Percentiles rank a stretch among this genome's conserved stretches.
phyloP scores from a whole-genome alignment of 2,329 filamentous ascomycete genomes.

The Claviceps maximensis region DNA sequence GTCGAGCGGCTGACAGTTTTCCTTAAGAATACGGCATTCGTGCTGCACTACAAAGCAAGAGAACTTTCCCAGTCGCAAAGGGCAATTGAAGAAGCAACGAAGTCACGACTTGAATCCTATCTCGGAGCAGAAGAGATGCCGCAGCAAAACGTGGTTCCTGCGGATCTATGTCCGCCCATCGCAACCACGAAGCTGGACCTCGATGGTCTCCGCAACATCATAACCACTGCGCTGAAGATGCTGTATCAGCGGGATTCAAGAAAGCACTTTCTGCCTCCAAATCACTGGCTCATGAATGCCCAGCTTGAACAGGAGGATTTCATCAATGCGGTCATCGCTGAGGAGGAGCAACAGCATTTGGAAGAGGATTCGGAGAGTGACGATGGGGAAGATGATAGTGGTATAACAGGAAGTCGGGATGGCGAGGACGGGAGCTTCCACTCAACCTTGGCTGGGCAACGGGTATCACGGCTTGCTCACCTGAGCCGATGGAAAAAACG shows the following conservation, averaged over 20 bases:
- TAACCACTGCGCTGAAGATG: conserved; percentile 71
- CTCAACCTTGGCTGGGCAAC: conserved; percentile 36
- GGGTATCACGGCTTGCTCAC: conserved; percentile 48
- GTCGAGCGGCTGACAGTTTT: conserved; percentile 67
- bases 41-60: conserved; percentile 69
- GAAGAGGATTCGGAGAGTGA: conserved; percentile 27
- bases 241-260: conserved; percentile 89
- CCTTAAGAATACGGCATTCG: conserved; percentile 81
- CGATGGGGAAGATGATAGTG: conserved; percentile 18
- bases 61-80: conserved; percentile 33
- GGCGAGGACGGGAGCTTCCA: conserved; percentile 14
- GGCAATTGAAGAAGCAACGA: conserved; percentile 11
- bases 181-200: conserved; percentile 42
- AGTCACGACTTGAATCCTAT: conserved; percentile 18
- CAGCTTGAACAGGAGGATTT: conserved; percentile 84
- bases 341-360: conserved; percentile 65
- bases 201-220: conserved; percentile 63
- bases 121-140: conserved; percentile 8
- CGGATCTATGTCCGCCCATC: neutral
- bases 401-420: conserved; percentile 21
- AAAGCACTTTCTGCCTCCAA: conserved; percentile 65
- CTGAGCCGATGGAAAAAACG: conserved; percentile 50
- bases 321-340: conserved; percentile 70
- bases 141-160: neutral
- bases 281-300: conserved; percentile 87